Conservation (phyloP, 352 stramenopile genomes). For the Pythium pyrilobum region DNA sequence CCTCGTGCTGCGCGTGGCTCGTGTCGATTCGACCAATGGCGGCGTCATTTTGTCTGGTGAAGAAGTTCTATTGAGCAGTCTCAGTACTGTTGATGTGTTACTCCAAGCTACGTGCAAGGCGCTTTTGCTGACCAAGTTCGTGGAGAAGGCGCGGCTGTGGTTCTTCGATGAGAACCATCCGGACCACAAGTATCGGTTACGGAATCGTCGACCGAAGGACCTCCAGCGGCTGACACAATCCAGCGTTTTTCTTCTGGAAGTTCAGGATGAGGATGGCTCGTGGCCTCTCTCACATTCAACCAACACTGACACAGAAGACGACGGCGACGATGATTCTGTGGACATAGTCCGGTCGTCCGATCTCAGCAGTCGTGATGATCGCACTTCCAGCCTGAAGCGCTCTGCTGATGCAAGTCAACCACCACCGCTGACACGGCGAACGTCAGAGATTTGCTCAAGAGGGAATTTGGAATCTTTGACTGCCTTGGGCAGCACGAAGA, state of each 20-base stretch:
- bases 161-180: slow-evolving; percentile 73
- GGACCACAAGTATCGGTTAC: slow-evolving; percentile 61
- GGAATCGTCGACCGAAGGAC: slow-evolving; percentile 35
- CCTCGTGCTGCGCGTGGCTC: slow-evolving; percentile 69
- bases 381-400: slow-evolving; percentile 24
- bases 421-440: slow-evolving; percentile 39
- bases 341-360: not conserved
- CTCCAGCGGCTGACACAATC: slow-evolving; percentile 62
- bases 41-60: slow-evolving; percentile 75
- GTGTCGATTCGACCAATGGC: slow-evolving; percentile 60
- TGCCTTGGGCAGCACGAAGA: slow-evolving; percentile 24
- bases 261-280: slow-evolving; percentile 81
- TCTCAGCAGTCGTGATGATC: not conserved
- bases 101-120: slow-evolving; percentile 71
- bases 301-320: slow-evolving; percentile 13
- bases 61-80: slow-evolving; percentile 61
- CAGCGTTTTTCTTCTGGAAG: slow-evolving; percentile 75
- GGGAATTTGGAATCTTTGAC: slow-evolving; percentile 63
- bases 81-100: slow-evolving; percentile 56
- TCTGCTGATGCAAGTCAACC: slow-evolving; percentile 13
- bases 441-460: slow-evolving; percentile 71
- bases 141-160: slow-evolving; percentile 76
- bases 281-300: slow-evolving; percentile 77
- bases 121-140: slow-evolving; percentile 59
- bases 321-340: slow-evolving; percentile 23